Evolutionary conservation across 225 moss, liverwort and hornwort species (phyloP).

Genomic region (Physcomitrium patens): DNA sequence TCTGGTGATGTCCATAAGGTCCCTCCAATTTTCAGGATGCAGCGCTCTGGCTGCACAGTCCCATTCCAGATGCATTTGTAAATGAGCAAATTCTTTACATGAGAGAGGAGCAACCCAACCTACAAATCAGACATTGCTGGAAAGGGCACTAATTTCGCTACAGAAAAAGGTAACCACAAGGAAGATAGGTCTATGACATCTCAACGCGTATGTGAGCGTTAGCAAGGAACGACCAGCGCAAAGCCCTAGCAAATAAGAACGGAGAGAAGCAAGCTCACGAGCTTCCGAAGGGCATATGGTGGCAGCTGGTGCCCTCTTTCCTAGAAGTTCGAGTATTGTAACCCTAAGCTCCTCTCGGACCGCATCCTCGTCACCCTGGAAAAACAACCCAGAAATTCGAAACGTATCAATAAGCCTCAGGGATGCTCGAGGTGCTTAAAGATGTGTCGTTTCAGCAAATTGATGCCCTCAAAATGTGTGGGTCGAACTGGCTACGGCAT

Average conservation of each 20-base stretch:
- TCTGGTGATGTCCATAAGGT: slow-evolving; percentile 60
- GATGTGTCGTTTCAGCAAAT: neutral
- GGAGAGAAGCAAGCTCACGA: slow-evolving; percentile 37
- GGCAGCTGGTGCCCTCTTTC: slow-evolving; percentile 45
- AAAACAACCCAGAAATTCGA: slow-evolving; percentile 3
- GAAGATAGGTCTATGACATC: too few relatives aligned
- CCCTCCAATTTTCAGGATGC: slow-evolving; percentile 53
- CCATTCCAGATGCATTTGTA: slow-evolving; percentile 27
- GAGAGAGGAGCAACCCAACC: neutral
- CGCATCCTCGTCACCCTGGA: slow-evolving; percentile 40
- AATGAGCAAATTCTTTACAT: slow-evolving; percentile 1
- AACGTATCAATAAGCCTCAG: neutral
- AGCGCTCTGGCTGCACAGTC: slow-evolving; percentile 50
- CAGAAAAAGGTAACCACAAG: too few relatives aligned
- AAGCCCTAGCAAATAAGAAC: slow-evolving; percentile 4
- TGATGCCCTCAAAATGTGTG: slow-evolving; percentile 18
- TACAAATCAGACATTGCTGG: slow-evolving; percentile 15
- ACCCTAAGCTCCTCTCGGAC: slow-evolving; percentile 46
- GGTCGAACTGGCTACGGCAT: neutral
- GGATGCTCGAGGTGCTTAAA: neutral
- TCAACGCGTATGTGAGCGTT: too few relatives aligned
- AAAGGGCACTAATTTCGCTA: neutral
- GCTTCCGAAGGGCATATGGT: slow-evolving; percentile 73
- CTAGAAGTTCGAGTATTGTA: slow-evolving; percentile 55
- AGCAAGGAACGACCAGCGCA: slow-evolving; percentile 5